Conservation (phyloP, 1,284 basidiomycete genomes). For the Ustilago shanxiensis region DNA sequence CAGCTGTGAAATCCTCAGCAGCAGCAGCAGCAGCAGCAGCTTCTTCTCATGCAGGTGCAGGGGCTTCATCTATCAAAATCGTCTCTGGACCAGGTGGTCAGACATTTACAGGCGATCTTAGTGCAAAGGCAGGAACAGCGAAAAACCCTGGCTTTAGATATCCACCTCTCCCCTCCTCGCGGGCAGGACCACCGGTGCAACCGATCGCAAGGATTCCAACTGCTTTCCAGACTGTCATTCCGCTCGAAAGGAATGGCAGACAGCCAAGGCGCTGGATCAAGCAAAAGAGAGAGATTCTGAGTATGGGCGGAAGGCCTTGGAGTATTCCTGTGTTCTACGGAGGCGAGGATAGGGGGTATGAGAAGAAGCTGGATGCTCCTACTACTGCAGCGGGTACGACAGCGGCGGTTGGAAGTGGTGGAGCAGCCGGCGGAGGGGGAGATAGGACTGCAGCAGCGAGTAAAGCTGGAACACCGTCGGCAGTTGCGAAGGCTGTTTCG, state of each 20-base stretch:
- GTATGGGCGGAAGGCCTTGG: conserved; percentile 61
- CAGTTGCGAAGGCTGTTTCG: conserved; percentile 12
- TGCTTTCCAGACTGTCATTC: conserved; percentile 49
- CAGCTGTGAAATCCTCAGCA: no score
- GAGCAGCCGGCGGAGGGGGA: neutral
- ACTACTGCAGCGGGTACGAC: neutral
- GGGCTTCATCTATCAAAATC: conserved; percentile 36
- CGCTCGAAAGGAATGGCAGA: conserved; percentile 48
- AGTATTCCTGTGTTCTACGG: conserved; percentile 59
- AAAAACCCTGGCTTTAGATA: conserved; percentile 59
- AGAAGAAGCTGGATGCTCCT: conserved; percentile 37
- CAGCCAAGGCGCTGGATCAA: conserved; percentile 54
- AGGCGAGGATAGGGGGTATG: conserved; percentile 42
- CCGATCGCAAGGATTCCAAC: conserved; percentile 56
- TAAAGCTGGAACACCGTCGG: conserved; percentile 32
- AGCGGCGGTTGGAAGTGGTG: neutral
- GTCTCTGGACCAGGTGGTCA: conserved; percentile 32
- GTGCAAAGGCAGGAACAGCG: conserved; percentile 40
- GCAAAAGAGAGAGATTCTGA: conserved; percentile 56
- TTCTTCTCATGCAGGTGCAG: neutral
- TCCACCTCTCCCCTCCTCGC: conserved; percentile 48
- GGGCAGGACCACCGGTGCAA: conserved; percentile 50
- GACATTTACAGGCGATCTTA: conserved; percentile 42
- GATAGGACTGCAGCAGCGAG: conserved; percentile 9
- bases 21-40: neutral